Base-by-base conservation (phyloP, 2,329 filamentous ascomycete species). In the Graphilbum fragrans region DNA sequence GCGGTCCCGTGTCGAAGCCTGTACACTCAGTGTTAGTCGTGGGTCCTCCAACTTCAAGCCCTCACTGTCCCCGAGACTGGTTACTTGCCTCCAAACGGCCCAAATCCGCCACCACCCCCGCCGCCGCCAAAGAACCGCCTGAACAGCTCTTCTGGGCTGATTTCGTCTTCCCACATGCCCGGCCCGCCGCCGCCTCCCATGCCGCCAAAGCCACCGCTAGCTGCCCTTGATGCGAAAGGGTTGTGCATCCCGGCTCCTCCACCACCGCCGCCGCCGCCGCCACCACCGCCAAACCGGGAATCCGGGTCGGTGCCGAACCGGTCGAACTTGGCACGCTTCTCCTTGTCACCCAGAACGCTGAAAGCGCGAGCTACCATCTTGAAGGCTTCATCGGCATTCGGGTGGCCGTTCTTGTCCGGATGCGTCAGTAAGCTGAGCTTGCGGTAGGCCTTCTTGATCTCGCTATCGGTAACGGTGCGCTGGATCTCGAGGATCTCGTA, bases 391-490 rank as follows among this genome's bases (percentile, higher is more conserved):
- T 95, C 92, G 42, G 92, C 90, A 45, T 93, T 79, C 31, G 90
- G 81, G 59, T 95, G 88, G 39, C 88, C 88, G 70, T 98, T 98
- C 70, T 98, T 98, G 69, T 98, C 92, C 48, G 92, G 92, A 69
- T 98, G 92, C 45, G 92, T 98, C 56, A 96, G 71, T 54, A 98
- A 67, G 58, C 84, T 92, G 58, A 93, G 73, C 65, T 94, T 96
- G 56, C 90, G 77, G 65, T 98, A 98, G 7, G 92, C 90, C 68
- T 96, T 96, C 63, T 96, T 98, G 58, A 98, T 87, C 55, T 96
- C 90, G 47, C 70, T 62, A 52, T 96, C 90, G 38, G 77, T 77
- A 54, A 76, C 81, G 18, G 78, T 74, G 43, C 70, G 65, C 52
- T 72, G 72, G 32, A 80, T 67, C 19, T 79, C 80, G 25, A 98